Conservation (phyloP, 495 filamentous ascomycete species). For the Penicillium macrosclerotiorum region DNA sequence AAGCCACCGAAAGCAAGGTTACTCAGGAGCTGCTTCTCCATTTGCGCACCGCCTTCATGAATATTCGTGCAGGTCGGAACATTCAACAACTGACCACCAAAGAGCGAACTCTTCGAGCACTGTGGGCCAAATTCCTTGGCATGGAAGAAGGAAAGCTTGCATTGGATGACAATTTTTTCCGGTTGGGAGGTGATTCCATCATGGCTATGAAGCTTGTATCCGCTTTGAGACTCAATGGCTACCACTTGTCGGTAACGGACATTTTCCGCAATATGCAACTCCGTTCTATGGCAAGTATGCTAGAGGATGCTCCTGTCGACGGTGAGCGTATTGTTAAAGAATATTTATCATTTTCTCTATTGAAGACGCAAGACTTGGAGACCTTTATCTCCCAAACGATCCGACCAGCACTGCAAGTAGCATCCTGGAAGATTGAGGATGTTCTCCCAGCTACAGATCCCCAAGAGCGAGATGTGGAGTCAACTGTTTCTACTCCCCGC, state of each 20-base stretch:
- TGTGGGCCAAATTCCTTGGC: slow-evolving; percentile 43
- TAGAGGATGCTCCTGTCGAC: slow-evolving; percentile 4
- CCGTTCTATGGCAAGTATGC: slow-evolving; percentile 21
- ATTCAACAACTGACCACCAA: slow-evolving; percentile 15
- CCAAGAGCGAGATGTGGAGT: slow-evolving; percentile 45
- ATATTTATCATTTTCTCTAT: slow-evolving; percentile 31
- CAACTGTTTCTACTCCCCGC: slow-evolving; percentile 42
- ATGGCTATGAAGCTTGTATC: no score
- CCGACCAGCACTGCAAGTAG: slow-evolving; percentile 15
- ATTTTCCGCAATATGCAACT: slow-evolving; percentile 43
- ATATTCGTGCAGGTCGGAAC: slow-evolving; percentile 6
- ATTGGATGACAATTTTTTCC: slow-evolving; percentile 38
- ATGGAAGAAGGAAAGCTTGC: slow-evolving; percentile 28
- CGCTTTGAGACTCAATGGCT: slow-evolving; percentile 20
- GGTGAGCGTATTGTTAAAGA: slow-evolving; percentile 2
- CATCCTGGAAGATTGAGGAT: slow-evolving; percentile 25
- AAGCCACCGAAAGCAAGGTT: slow-evolving; percentile 12
- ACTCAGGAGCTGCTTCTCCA: slow-evolving; percentile 11
- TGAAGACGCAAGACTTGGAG: slow-evolving; percentile 27
- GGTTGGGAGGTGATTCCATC: no score
- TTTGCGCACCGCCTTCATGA: slow-evolving; percentile 16
- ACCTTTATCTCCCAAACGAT: slow-evolving; percentile 19
- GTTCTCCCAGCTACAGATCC: slow-evolving; percentile 31
- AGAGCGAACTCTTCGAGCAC: slow-evolving; percentile 33
- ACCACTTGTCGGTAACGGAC: slow-evolving; percentile 30